phyloP scores from a whole-genome alignment of 2,329 filamentous ascomycete species.

The Fusarium oligoseptatum region DNA sequence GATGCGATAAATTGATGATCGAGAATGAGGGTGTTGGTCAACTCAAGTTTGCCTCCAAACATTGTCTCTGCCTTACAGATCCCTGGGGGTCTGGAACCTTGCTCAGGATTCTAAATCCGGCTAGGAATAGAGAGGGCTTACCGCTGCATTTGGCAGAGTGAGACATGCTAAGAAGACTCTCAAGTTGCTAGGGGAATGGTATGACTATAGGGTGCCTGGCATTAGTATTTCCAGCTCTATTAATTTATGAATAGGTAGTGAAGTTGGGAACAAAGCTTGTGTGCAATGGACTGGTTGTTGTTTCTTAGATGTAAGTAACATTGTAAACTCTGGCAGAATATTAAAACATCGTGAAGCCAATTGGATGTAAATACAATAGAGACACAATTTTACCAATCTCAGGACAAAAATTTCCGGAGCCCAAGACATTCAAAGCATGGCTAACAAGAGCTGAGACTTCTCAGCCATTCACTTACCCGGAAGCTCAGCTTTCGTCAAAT shows the following conservation, averaged over 20 bases:
- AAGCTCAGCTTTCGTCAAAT: slow-evolving; percentile 28
- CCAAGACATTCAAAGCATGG: not conserved
- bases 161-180: not conserved
- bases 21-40: not conserved
- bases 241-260: not conserved
- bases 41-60: not conserved
- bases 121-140: not conserved
- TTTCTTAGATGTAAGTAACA: not conserved
- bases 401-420: not conserved
- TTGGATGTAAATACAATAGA: not conserved
- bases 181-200: not conserved
- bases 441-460: not conserved
- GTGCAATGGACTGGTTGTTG: not conserved
- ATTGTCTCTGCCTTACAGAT: not conserved
- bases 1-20: not conserved
- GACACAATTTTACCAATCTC: not conserved
- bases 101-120: not conserved
- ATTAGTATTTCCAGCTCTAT: not conserved
- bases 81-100: not conserved
- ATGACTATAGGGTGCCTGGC: not conserved
- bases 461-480: slow-evolving; percentile 4
- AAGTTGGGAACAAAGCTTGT: not conserved
- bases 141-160: not conserved
- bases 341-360: not conserved
- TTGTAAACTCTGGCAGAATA: not conserved